A percentile compares a stretch with the other conserved stretches of the same genome.
phyloP scores from a whole-genome alignment of 139 green algal genomes.

The Trebouxia sp. region DNA sequence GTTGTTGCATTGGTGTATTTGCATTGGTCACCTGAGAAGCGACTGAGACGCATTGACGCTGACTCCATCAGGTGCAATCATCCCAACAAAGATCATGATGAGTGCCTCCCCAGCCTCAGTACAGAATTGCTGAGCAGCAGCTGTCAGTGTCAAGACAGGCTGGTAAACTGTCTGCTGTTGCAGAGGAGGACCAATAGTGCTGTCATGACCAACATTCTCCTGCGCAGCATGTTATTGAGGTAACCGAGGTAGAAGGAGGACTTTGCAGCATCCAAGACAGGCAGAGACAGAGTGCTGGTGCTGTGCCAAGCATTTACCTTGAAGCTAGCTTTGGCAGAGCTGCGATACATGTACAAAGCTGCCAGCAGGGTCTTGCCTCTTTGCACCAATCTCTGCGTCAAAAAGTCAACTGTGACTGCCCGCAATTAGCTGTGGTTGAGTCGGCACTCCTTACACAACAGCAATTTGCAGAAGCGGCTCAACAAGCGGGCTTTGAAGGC shows the following conservation, averaged over 20 bases:
- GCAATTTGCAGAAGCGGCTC: background rate
- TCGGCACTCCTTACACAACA: background rate
- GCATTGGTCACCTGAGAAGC: background rate
- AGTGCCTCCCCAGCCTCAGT: constrained; percentile 8
- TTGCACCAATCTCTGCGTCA: background rate
- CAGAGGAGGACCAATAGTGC: background rate
- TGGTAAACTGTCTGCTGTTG: background rate
- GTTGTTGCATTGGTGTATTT: background rate
- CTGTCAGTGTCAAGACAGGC: background rate
- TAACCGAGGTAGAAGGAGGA: no score
- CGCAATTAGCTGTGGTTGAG: background rate
- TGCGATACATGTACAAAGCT: constrained; percentile 8
- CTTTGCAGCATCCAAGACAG: background rate
- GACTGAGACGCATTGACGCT: background rate
- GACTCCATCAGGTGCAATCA: constrained; percentile 22
- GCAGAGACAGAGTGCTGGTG: background rate
- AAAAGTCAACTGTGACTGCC: background rate
- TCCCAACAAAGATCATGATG: constrained; percentile 25
- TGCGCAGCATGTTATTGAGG: background rate
- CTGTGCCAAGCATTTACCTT: background rate
- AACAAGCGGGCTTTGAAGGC: background rate
- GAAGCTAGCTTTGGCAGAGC: background rate
- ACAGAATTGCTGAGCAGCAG: background rate
- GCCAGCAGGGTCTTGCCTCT: background rate
- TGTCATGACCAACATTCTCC: background rate